Base-by-base conservation (phyloP, 1,284 basidiomycete genomes). In the Entoloma clypeatum region DNA sequence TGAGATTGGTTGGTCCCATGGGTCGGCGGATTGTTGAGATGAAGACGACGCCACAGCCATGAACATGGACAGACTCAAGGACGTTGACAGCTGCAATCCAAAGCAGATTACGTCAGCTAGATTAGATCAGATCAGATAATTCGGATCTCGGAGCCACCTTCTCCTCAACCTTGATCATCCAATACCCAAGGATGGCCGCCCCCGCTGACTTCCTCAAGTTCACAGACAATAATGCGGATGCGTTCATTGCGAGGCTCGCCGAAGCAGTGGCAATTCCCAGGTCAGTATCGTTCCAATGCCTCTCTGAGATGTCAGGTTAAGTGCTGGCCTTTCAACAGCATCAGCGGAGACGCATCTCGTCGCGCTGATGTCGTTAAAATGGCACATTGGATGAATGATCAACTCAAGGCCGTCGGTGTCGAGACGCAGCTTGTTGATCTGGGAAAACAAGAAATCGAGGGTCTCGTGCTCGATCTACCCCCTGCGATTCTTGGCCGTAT, bases 181-280 rank as follows among this genome's bases (percentile, higher is more conserved):
- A 30, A n/a, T 18, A 44, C 29, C 22, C 44, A 25, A 49, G 24
- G 18, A 75, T 75, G 72, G 60, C 71, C 41, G 69, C 69, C 24
- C 72, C 73, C 21, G 17, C 59, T 21, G 65, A 69, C 34, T 70
- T 75, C 41, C 54, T 73, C 43, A 52, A 64, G 18, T 74, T 62
- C 50, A 72, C 96, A 59, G 81, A 92, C 52, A 63, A 69, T 26
- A 81, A 94, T 55, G 71, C 85, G 42, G 71, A 79, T 42, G 65
- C 65, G 29, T 93, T 93, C 59, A 86, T 97, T 49, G 64, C 81
- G 44, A 76, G 91, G 34, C 79, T 95, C 16, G 71, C 77, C 4
- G 75, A 86, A 32, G 90, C 92, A n/a, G 90, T 96, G 44, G 79
- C 81, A 27, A 95, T 96, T 51, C 88, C 91, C 39, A 90, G 87